Evolutionary conservation across 768 basidiomycete genomes (phyloP), one percentile per base, ranked within the genome.

Genomic region (Tubosaeta brunneosetosa): DNA sequence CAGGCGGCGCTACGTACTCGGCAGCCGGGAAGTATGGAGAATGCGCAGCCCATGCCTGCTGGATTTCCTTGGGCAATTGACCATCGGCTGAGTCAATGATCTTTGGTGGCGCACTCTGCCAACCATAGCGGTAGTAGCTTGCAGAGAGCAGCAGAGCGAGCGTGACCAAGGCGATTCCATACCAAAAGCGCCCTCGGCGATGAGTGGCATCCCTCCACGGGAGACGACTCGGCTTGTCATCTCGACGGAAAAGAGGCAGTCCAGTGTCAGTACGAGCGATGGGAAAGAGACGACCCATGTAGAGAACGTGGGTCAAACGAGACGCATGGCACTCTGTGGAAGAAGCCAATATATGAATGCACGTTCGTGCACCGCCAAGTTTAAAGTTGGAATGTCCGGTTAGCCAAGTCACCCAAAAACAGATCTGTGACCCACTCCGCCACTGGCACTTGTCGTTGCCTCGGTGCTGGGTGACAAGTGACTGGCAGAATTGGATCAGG

Each of bases 11-110:
- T 1, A 53, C 34, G 62, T 86, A 86, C 29, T 65, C 55, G 3
- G 65, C 74, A 6, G 71, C 72, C 0, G 84, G 69, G 51, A 73
- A 77, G 63, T 78, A 86, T 0, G 86, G 86, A 27, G 84, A 76
- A 58, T 85, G 85, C 36, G 79, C 73, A 11, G 75, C 82, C 85
- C 84, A 86, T 1, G 73, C 66, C 27, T 62, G 67, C 10, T 67
- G 57, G 11, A 72, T 48, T 12, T 57, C 53, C 56, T 61, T 55
- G 31, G 64, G 58, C 17, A 67, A 27, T 13, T 47, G 51, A 19
- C 53, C 1, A 4, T 41, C 43, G 7, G 26, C n/a, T 3, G 41
- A 29, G 4, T 40, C 38, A n/a, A 44, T n/a, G 32, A 34, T 16
- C 29, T 44, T 34, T 13, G 38, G 43, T 4, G 48, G 22, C 3